These are phyloP conservation scores for Sporodiniella umbellata DNA, from an alignment of 371 early-diverging fungal genomes.

Conservation along the genomic window DNA sequence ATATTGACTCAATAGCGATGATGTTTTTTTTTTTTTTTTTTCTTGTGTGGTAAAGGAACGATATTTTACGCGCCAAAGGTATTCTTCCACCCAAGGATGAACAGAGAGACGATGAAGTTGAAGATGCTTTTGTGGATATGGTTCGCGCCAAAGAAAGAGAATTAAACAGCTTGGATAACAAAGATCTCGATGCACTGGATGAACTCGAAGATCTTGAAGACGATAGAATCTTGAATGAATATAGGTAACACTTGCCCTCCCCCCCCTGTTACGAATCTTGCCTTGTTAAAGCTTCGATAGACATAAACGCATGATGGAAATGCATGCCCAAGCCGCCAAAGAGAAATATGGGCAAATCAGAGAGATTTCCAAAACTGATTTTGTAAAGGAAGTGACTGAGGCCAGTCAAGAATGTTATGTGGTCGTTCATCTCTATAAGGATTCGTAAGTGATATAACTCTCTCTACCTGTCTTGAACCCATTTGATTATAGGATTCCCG, in stretches of 20 bases:
- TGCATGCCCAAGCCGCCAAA: conserved; percentile 56
- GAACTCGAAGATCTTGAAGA: conserved; percentile 87
- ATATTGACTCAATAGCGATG: not conserved
- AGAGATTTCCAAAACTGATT: conserved; percentile 92
- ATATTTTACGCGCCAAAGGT: conserved; percentile 87
- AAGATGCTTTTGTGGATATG: conserved; percentile 75
- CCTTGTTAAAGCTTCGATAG: too few species aligned
- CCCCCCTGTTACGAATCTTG: too few species aligned
- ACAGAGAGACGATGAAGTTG: conserved; percentile 72
- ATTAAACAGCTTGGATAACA: conserved; percentile 60
- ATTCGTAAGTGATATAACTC: conserved; percentile 43
- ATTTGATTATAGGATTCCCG: conserved; percentile 51
- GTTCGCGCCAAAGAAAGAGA: conserved; percentile 60
- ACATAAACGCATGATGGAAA: conserved; percentile 75
- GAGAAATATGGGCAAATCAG: conserved; percentile 78
- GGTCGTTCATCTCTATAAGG: conserved; percentile 76
- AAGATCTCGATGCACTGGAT: conserved; percentile 84
- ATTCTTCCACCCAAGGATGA: conserved; percentile 82
- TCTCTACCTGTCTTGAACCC: not conserved
- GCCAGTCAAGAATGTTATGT: conserved; percentile 79
- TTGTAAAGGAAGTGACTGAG: conserved; percentile 84
- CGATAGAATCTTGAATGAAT: conserved; percentile 77
- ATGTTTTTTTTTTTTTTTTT: not conserved
- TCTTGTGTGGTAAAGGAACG: conserved; percentile 62
- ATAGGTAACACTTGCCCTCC: too few species aligned